A percentile compares a stretch with the other conserved stretches of the same genome.
phyloP scores from a whole-genome alignment of 2,329 filamentous ascomycete genomes.

The Hansfordia pulvinata region DNA sequence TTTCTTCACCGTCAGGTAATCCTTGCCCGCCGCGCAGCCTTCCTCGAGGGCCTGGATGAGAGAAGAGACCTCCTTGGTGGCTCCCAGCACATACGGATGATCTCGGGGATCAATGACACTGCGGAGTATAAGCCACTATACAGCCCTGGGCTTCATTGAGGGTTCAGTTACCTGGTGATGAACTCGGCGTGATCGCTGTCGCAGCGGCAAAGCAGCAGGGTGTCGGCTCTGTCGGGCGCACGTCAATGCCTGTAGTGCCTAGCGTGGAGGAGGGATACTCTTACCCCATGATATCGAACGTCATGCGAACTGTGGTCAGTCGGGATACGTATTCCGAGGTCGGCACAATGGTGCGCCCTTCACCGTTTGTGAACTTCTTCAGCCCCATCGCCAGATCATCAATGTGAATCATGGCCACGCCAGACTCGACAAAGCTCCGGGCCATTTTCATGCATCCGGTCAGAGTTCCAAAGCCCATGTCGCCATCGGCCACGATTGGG shows the following conservation, averaged over 20 bases:
- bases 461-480: slow-evolving; percentile 26
- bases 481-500: slow-evolving; percentile 25
- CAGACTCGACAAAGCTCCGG: slow-evolving; percentile 24
- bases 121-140: background rate
- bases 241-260: too few species aligned
- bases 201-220: slow-evolving; percentile 22
- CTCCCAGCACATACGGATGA: slow-evolving; percentile 23
- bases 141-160: background rate
- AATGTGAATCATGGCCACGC: slow-evolving; percentile 27
- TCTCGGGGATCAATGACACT: slow-evolving; percentile 21
- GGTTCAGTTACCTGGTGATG: slow-evolving; percentile 14
- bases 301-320: slow-evolving; percentile 20
- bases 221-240: slow-evolving; percentile 18
- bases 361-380: slow-evolving; percentile 27
- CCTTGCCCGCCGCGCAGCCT: slow-evolving; percentile 11
- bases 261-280: too few species aligned
- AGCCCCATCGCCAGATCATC: slow-evolving; percentile 27
- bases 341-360: slow-evolving; percentile 24
- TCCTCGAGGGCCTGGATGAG: slow-evolving; percentile 11
- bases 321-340: slow-evolving; percentile 22
- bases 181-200: slow-evolving; percentile 23
- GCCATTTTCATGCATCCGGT: slow-evolving; percentile 25
- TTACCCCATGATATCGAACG: slow-evolving; percentile 24
- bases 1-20: slow-evolving; percentile 12
- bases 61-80: slow-evolving; percentile 16